Evolutionary conservation across 306 rosid genomes (phyloP).

Genomic region (Cucurbita ficifolia): DNA sequence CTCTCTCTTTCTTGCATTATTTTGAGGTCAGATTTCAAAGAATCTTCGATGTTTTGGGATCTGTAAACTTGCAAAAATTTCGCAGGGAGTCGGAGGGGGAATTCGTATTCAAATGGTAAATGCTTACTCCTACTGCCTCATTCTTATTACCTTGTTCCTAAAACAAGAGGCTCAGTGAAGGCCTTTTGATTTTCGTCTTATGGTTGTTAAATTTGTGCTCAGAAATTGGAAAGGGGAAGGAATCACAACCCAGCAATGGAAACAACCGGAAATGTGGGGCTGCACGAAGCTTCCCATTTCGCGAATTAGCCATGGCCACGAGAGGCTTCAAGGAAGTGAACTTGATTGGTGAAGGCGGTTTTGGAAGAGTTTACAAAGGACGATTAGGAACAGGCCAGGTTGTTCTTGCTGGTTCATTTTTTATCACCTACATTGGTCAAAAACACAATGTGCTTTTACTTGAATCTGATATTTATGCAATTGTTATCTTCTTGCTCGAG

Average conservation of each 20-base stretch:
- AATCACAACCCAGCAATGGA: constrained; percentile 5
- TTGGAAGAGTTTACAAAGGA: constrained; percentile 91
- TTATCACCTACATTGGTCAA: neutral
- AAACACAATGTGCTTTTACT: neutral
- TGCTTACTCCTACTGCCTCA: neutral
- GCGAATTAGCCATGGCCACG: constrained; percentile 72
- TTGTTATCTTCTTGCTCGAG: neutral
- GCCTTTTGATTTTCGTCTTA: neutral
- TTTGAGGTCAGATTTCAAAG: neutral
- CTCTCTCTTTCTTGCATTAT: neutral
- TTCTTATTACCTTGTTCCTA: neutral
- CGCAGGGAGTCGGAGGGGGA: constrained; percentile 39
- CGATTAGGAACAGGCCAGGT: constrained; percentile 66
- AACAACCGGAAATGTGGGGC: constrained; percentile 14
- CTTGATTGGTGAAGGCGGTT: constrained; percentile 93
- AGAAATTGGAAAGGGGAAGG: constrained; percentile 7
- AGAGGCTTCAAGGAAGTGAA: constrained; percentile 58
- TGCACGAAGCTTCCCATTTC: constrained; percentile 46
- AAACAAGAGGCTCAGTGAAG: neutral
- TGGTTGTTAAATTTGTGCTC: neutral
- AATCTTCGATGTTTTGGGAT: neutral
- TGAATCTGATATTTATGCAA: neutral
- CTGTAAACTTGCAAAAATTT: neutral
- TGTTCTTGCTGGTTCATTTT: neutral
- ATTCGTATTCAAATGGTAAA: neutral